phyloP scores from a whole-genome alignment of 2,329 filamentous ascomycete genomes.

The Penicillium sp. region DNA sequence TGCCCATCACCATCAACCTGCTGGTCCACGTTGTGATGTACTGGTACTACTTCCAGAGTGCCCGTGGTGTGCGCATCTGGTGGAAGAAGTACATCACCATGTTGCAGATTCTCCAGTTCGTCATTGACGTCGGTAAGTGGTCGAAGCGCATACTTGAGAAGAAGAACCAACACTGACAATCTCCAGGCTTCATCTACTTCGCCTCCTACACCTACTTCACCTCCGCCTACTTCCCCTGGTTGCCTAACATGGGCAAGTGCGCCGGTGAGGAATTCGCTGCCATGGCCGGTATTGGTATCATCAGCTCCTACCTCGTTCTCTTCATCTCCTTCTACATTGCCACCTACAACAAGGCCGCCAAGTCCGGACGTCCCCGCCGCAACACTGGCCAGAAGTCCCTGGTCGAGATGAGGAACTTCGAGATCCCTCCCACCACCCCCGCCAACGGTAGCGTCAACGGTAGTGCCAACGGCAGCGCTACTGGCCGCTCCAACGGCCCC shows the following conservation, averaged over 20 bases:
- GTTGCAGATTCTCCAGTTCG: constrained; percentile 94
- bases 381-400: constrained; percentile 78
- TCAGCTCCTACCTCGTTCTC: constrained; percentile 92
- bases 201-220: constrained; percentile 99
- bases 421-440: constrained; percentile 52
- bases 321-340: constrained; percentile 99
- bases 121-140: constrained; percentile 86
- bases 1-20: constrained; percentile 88
- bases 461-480: constrained; percentile 35
- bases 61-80: constrained; percentile 92
- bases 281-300: constrained; percentile 84
- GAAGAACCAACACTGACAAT: constrained; percentile 8
- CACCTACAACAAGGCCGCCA: constrained; percentile 76
- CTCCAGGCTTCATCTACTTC: constrained; percentile 93
- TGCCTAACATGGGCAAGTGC: constrained; percentile 83
- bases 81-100: constrained; percentile 99
- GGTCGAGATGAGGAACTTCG: constrained; percentile 78
- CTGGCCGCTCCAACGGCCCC: constrained; percentile 45
- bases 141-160: neutral
- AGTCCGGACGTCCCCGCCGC: constrained; percentile 45
- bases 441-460: constrained; percentile 24
- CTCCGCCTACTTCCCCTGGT: constrained; percentile 80
- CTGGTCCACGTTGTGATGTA: constrained; percentile 98
- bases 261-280: constrained; percentile 97
- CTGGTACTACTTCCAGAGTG: constrained; percentile 99